phyloP scores from a whole-genome alignment of 2,329 filamentous ascomycete species.

The Colletotrichum ledebouriae region DNA sequence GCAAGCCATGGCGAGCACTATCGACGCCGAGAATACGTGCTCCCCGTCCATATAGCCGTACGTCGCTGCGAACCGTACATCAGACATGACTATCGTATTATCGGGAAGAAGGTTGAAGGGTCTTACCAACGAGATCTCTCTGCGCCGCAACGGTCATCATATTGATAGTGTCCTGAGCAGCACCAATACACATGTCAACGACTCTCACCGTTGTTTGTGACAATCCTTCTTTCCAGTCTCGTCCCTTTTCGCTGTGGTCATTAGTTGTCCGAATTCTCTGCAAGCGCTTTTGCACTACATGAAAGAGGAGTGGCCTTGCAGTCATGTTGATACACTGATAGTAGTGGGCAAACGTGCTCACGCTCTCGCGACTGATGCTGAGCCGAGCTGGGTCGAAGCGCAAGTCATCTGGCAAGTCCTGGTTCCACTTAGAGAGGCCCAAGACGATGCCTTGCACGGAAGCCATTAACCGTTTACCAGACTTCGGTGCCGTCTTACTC shows the following conservation, averaged over 20 bases:
- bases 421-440: conserved; percentile 64
- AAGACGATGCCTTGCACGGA: conserved; percentile 65
- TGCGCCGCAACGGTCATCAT: conserved; percentile 45
- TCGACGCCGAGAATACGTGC: conserved; percentile 50
- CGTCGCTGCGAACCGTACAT: conserved; percentile 45
- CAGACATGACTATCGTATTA: not conserved
- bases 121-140: conserved; percentile 61
- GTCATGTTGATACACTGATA: conserved; percentile 54
- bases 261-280: conserved; percentile 42
- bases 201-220: conserved; percentile 50
- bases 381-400: conserved; percentile 62
- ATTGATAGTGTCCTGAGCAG: conserved; percentile 47
- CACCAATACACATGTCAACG: conserved; percentile 51
- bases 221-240: conserved; percentile 44
- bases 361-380: conserved; percentile 62
- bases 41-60: conserved; percentile 53
- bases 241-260: conserved; percentile 31
- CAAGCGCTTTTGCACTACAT: conserved; percentile 48
- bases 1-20: conserved; percentile 51
- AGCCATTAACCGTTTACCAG: conserved; percentile 61
- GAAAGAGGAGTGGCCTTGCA: conserved; percentile 48
- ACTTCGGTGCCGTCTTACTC: conserved; percentile 51
- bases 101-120: not conserved
- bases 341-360: conserved; percentile 52
- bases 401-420: conserved; percentile 60